Percentiles rank a stretch among this genome's conserved stretches.
Conservation (phyloP, 805 yeast species). For the Saccharomycopsis javanensis region DNA sequence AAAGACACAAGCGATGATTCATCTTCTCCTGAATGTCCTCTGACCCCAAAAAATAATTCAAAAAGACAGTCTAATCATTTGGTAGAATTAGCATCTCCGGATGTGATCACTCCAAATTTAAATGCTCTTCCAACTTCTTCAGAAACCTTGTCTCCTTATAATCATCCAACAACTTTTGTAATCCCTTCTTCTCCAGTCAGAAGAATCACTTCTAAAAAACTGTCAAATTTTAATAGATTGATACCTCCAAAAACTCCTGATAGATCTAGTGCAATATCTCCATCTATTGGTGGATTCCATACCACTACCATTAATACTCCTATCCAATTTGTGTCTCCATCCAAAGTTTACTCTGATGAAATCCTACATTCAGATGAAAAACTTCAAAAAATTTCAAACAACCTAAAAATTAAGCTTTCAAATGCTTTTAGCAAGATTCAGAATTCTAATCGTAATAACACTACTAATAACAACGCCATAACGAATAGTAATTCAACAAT, state of each 20-base stretch:
- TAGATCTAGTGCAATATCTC: background rate
- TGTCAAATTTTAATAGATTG: background rate
- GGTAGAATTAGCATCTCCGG: background rate
- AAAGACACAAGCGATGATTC: background rate
- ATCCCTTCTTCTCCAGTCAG: background rate
- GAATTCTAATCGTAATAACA: conserved; percentile 19
- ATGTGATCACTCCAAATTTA: too few relatives aligned
- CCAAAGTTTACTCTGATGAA: conserved; percentile 11
- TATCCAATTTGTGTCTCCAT: background rate
- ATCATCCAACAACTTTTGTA: background rate
- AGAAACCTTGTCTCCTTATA: background rate
- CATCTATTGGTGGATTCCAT: background rate
- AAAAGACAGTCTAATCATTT: background rate
- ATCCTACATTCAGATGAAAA: conserved; percentile 17
- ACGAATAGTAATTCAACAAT: background rate
- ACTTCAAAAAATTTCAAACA: conserved; percentile 21
- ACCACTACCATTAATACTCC: conserved; percentile 3
- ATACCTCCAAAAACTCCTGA: conserved; percentile 14
- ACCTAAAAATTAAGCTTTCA: conserved; percentile 22
- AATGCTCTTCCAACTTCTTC: background rate
- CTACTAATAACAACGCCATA: background rate
- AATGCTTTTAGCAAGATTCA: conserved; percentile 25
- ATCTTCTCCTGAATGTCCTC: background rate
- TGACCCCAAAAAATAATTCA: background rate
- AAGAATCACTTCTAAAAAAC: background rate